Evolutionary conservation across 805 yeast species (phyloP).

Genomic region (Candida hispaniensis): DNA sequence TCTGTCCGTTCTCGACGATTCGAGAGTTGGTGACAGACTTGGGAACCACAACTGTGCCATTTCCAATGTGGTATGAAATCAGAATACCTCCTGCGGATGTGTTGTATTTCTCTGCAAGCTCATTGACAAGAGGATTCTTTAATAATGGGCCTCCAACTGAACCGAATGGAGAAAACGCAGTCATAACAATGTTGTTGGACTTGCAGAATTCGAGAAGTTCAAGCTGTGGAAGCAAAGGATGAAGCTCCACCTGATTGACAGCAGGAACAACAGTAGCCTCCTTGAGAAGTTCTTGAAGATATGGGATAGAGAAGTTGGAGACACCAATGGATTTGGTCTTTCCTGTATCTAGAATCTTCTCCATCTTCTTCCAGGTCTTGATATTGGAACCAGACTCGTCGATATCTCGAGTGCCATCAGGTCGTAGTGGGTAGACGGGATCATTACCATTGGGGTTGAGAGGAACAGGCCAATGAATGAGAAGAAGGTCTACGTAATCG

Average conservation of each 20-base stretch:
- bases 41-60: constrained; percentile 55
- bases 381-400: constrained; percentile 28
- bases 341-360: constrained; percentile 38
- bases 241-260: constrained; percentile 65
- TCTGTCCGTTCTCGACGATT: constrained; percentile 35
- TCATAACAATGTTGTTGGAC: constrained; percentile 43
- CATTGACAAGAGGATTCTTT: constrained; percentile 38
- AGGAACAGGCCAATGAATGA: constrained; percentile 58
- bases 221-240: constrained; percentile 58
- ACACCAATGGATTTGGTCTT: constrained; percentile 62
- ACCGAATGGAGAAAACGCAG: constrained; percentile 71
- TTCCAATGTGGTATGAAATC: constrained; percentile 51
- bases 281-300: constrained; percentile 40
- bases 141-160: constrained; percentile 54
- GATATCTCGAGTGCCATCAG: constrained; percentile 33
- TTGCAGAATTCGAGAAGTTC: constrained; percentile 45
- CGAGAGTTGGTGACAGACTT: constrained; percentile 62
- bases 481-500: constrained; percentile 55
- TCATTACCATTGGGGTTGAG: constrained; percentile 20
- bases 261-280: constrained; percentile 50
- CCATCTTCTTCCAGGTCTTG: constrained; percentile 56
- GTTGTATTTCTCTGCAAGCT: constrained; percentile 47
- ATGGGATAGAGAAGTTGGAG: constrained; percentile 53
- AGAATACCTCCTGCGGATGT: constrained; percentile 47
- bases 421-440: constrained; percentile 29